Conservation (phyloP, 140 eudicot genomes). For the Oenanthe javanica region DNA sequence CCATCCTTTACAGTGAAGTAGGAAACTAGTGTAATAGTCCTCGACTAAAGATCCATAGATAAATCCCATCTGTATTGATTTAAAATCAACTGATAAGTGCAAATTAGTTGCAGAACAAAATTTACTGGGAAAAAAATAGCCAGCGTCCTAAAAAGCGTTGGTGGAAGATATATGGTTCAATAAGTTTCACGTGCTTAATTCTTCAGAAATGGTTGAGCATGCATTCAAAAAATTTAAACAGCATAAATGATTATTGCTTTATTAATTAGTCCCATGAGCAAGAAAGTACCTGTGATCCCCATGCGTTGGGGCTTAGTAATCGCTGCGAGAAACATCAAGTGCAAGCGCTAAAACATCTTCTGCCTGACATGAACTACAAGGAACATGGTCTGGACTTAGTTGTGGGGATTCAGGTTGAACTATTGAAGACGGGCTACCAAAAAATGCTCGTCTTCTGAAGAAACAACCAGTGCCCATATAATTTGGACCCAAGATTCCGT, state of each 20-base stretch:
- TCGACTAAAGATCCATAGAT: conserved; percentile 56
- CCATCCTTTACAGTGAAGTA: conserved; percentile 66
- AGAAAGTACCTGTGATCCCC: conserved; percentile 35
- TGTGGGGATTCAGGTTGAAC: conserved; percentile 12
- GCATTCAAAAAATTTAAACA: background rate
- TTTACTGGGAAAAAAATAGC: too few relatives aligned
- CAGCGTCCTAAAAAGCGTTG: too few relatives aligned
- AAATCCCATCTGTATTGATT: conserved; percentile 44
- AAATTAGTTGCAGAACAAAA: background rate
- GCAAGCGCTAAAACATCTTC: conserved; percentile 17
- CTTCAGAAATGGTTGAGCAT: too few relatives aligned
- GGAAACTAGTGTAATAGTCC: conserved; percentile 53
- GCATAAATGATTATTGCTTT: background rate
- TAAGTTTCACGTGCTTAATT: background rate
- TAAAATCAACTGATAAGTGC: background rate
- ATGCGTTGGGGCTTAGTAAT: conserved; percentile 27
- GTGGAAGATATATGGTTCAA: background rate
- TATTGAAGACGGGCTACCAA: conserved; percentile 27
- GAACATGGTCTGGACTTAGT: conserved; percentile 13
- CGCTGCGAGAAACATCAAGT: conserved; percentile 26
- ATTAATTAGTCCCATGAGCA: background rate
- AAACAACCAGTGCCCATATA: conserved; percentile 65
- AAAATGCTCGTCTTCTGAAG: conserved; percentile 45
- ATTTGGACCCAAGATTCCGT: conserved; percentile 50
- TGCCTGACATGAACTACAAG: conserved; percentile 7